Conservation (phyloP, 2,329 filamentous ascomycete genomes). For the Aspergillus novoparasiticus region DNA sequence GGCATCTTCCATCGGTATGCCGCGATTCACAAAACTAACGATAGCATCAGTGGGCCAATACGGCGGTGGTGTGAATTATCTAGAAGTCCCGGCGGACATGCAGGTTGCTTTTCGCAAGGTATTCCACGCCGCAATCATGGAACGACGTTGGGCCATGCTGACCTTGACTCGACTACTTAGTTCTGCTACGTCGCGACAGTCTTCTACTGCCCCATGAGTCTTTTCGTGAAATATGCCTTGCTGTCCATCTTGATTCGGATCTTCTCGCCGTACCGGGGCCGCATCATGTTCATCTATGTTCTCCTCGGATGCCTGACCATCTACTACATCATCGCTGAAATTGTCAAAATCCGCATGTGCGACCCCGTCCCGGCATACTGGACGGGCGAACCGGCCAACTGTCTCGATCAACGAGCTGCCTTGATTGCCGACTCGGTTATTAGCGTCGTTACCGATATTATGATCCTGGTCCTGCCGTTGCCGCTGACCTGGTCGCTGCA, state of each 20-base stretch:
- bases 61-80: constrained; percentile 39
- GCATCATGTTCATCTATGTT: constrained; percentile 38
- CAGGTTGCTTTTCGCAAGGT: constrained; percentile 32
- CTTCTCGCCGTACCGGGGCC: constrained; percentile 38
- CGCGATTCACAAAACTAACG: background rate
- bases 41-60: constrained; percentile 30
- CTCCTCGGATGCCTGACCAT: constrained; percentile 35
- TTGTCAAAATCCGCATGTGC: constrained; percentile 44
- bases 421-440: constrained; percentile 37
- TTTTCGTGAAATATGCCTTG: constrained; percentile 41
- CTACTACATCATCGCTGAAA: constrained; percentile 40
- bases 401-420: constrained; percentile 40
- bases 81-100: constrained; percentile 25
- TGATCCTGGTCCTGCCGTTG: constrained; percentile 40
- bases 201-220: constrained; percentile 45
- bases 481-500: constrained; percentile 44
- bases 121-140: background rate
- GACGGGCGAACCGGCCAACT: constrained; percentile 28
- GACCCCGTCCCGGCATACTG: constrained; percentile 41
- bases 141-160: background rate
- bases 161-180: constrained; percentile 5
- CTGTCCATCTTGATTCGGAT: constrained; percentile 42
- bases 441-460: constrained; percentile 40
- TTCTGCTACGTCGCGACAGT: constrained; percentile 42
- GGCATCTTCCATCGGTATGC: background rate